Conservation (phyloP, 345 rosid genomes). For the Eutrema yunnanense region DNA sequence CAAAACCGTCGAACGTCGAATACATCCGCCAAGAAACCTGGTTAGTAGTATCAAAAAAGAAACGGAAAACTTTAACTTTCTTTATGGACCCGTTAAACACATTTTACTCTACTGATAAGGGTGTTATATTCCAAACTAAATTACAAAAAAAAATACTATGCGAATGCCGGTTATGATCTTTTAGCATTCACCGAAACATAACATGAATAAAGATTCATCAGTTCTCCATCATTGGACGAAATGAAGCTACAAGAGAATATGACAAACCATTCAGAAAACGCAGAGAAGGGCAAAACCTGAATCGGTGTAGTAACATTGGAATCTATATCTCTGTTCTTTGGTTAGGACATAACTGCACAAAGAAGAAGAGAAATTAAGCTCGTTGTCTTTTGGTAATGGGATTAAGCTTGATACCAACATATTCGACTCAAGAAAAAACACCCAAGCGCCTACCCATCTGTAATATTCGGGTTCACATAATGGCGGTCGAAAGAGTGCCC, state of each 20-base stretch:
- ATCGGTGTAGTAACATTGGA: slow-evolving; percentile 62
- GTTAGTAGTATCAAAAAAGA: slow-evolving; percentile 1
- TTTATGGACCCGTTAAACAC: background rate
- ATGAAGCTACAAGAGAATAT: background rate
- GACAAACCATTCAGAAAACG: background rate
- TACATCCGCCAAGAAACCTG: slow-evolving; percentile 51
- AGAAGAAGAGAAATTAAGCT: background rate
- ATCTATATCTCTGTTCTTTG: slow-evolving; percentile 66
- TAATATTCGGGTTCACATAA: slow-evolving; percentile 35
- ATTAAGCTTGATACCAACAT: background rate
- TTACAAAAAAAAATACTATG: too few species aligned
- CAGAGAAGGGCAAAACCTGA: slow-evolving; percentile 45
- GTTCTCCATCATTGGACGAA: background rate
- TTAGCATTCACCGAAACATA: too few species aligned
- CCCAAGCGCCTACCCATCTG: slow-evolving; percentile 39
- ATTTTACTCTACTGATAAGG: background rate
- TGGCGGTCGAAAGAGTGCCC: slow-evolving; percentile 61
- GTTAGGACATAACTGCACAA: slow-evolving; percentile 56
- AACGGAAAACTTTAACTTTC: background rate
- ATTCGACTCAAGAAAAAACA: background rate
- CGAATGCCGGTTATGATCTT: background rate
- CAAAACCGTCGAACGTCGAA: slow-evolving; percentile 53
- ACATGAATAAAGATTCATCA: background rate
- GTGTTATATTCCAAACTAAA: background rate
- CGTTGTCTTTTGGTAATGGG: background rate